phyloP scores from a whole-genome alignment of 2,329 filamentous ascomycete species.

The Hypoxylon sp. region DNA sequence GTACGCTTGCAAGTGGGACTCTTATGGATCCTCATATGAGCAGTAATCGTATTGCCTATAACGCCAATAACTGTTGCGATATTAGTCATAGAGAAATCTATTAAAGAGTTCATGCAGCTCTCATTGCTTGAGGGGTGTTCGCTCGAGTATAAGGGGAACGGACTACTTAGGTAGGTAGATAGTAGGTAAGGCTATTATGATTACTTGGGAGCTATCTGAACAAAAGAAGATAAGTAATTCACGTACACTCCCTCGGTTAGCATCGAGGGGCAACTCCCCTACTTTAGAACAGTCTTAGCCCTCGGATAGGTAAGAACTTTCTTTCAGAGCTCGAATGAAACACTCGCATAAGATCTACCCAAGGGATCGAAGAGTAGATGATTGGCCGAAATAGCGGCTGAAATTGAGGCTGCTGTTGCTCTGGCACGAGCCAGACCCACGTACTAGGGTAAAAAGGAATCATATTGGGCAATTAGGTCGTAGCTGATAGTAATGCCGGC shows the following conservation, averaged over 20 bases:
- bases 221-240: background rate
- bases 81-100: conserved; percentile 11
- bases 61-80: conserved; percentile 6
- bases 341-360: conserved; percentile 21
- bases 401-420: conserved; percentile 29
- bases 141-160: background rate
- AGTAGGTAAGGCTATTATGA: background rate
- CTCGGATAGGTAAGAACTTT: background rate
- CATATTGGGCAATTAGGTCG: conserved; percentile 35
- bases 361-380: conserved; percentile 13
- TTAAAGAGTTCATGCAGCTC: background rate
- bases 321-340: background rate
- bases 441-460: conserved; percentile 12
- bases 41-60: background rate
- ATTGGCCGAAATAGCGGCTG: conserved; percentile 30
- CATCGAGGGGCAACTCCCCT: background rate
- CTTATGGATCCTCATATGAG: conserved; percentile 10
- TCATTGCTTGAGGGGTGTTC: background rate
- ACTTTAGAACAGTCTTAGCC: background rate
- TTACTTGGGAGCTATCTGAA: background rate
- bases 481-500: conserved; percentile 4
- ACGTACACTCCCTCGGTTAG: background rate
- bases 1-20: conserved; percentile 16
- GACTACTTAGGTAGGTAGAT: too few species aligned
- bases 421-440: conserved; percentile 29